Percentiles rank a stretch among this genome's conserved stretches.
Evolutionary conservation across 2,329 filamentous ascomycete species (phyloP).

Genomic region (Alternaria longipes): DNA sequence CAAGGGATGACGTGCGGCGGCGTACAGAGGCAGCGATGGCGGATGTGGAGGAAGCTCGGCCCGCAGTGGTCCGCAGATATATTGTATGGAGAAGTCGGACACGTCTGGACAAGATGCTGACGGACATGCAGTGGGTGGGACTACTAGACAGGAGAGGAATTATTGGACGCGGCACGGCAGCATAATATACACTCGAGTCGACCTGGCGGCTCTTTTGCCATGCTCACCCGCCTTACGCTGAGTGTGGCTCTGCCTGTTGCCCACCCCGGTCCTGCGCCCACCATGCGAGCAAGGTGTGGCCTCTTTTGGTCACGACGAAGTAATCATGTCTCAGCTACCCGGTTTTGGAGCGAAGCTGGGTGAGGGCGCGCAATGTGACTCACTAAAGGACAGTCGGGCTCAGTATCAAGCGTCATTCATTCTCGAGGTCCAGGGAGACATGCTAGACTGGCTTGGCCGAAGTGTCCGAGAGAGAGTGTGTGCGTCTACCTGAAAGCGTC

Average conservation of each 20-base stretch:
- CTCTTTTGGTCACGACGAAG: conserved; percentile 41
- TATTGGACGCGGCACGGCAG: conserved; percentile 25
- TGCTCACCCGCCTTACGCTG: conserved; percentile 19
- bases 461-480: conserved; percentile 5
- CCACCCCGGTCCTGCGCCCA: conserved; percentile 30
- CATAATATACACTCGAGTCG: conserved; percentile 25
- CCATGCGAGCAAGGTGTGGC: conserved; percentile 37
- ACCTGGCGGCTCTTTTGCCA: conserved; percentile 20
- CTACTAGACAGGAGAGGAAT: background rate
- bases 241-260: conserved; percentile 21
- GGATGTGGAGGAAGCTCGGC: conserved; percentile 24
- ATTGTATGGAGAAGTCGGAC: background rate
- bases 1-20: conserved; percentile 31
- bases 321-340: conserved; percentile 29
- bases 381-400: conserved; percentile 26
- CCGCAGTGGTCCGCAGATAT: conserved; percentile 23
- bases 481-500: background rate
- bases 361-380: conserved; percentile 41
- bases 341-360: conserved; percentile 9
- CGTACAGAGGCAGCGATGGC: conserved; percentile 5
- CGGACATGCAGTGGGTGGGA: background rate
- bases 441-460: conserved; percentile 7
- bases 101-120: background rate
- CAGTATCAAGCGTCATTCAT: conserved; percentile 10
- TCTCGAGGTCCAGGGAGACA: conserved; percentile 1